Conservation (phyloP, 2,329 filamentous ascomycete species). For the Alternaria novae-zelandiae region DNA sequence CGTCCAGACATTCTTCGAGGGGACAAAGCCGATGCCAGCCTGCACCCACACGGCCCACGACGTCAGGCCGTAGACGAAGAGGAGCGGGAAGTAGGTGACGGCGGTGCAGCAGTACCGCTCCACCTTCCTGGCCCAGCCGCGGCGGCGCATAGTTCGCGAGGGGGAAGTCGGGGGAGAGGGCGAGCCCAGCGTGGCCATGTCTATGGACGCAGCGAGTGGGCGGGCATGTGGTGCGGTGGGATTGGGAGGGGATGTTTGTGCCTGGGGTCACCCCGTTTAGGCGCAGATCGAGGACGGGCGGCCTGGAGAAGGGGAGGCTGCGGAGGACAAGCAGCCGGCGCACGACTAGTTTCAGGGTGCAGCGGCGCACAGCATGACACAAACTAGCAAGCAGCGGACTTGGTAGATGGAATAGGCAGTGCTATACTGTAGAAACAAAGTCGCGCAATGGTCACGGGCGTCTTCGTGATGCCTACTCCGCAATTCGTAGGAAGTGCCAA, state of each 20-base stretch:
- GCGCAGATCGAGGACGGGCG: constrained; percentile 3
- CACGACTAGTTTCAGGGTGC: constrained; percentile 37
- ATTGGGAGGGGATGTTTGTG: constrained; percentile 12
- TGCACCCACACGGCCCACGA: constrained; percentile 94
- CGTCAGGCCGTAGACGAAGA: constrained; percentile 88
- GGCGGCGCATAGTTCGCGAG: constrained; percentile 47
- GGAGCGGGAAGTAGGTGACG: constrained; percentile 82
- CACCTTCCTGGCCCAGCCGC: constrained; percentile 68
- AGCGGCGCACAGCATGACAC: constrained; percentile 24
- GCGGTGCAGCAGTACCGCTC: constrained; percentile 85
- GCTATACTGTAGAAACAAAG: not conserved
- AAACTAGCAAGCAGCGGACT: constrained; percentile 5
- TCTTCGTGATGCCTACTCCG: no score
- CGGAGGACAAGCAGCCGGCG: constrained; percentile 14
- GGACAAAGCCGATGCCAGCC: constrained; percentile 68
- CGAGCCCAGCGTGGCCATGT: constrained; percentile 50
- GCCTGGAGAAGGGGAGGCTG: constrained; percentile 12
- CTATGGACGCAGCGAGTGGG: constrained; percentile 15
- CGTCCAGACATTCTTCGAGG: constrained; percentile 45
- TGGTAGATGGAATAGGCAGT: not conserved
- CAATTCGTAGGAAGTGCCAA: no score
- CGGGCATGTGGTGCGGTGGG: constrained; percentile 34
- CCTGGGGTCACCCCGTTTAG: constrained; percentile 11
- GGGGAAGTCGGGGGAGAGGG: constrained; percentile 49
- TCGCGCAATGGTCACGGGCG: not conserved